Evolutionary conservation across 139 green algal genomes (phyloP).

Genomic region (Volvox reticuliferus): DNA sequence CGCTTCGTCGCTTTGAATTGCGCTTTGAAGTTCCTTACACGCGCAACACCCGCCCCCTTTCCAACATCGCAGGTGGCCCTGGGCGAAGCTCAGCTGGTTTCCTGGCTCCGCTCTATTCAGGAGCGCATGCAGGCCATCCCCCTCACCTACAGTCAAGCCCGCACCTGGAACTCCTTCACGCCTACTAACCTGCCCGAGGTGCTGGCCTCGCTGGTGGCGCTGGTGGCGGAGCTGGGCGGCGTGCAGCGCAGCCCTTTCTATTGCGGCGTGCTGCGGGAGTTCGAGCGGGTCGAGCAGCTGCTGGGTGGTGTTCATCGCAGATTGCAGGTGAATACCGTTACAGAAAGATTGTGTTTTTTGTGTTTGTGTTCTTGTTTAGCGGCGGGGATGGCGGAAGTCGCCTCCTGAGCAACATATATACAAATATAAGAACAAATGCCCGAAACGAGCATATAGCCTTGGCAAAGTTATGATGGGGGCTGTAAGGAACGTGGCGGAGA

Average conservation of each 20-base stretch:
- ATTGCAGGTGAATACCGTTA: slow-evolving; percentile 49
- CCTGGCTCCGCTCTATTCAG: slow-evolving; percentile 27
- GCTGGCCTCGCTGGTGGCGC: slow-evolving; percentile 29
- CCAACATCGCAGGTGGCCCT: slow-evolving; percentile 25
- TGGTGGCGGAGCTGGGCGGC: slow-evolving; percentile 37
- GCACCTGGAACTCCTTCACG: slow-evolving; percentile 50
- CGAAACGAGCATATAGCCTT: too few species aligned
- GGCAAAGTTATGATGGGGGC: too few species aligned
- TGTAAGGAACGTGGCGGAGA: too few species aligned
- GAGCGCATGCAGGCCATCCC: slow-evolving; percentile 10
- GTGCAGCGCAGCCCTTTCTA: slow-evolving; percentile 46
- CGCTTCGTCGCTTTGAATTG: too few species aligned
- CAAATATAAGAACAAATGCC: too few species aligned
- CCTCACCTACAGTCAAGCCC: slow-evolving; percentile 31
- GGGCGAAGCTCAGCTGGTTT: slow-evolving; percentile 45
- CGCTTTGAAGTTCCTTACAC: too few species aligned
- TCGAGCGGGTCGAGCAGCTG: slow-evolving; percentile 54
- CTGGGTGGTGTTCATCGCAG: slow-evolving; percentile 28
- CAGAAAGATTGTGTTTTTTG: too few species aligned
- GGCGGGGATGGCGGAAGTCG: too few species aligned
- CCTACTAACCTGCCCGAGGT: slow-evolving; percentile 54
- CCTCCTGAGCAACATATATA: too few species aligned
- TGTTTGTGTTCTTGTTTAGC: too few species aligned
- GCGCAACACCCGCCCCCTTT: too few species aligned
- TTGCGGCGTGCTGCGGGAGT: slow-evolving; percentile 49